Evolutionary conservation across 1,284 basidiomycete genomes (phyloP).

Genomic region (Blastosporella zonata): DNA sequence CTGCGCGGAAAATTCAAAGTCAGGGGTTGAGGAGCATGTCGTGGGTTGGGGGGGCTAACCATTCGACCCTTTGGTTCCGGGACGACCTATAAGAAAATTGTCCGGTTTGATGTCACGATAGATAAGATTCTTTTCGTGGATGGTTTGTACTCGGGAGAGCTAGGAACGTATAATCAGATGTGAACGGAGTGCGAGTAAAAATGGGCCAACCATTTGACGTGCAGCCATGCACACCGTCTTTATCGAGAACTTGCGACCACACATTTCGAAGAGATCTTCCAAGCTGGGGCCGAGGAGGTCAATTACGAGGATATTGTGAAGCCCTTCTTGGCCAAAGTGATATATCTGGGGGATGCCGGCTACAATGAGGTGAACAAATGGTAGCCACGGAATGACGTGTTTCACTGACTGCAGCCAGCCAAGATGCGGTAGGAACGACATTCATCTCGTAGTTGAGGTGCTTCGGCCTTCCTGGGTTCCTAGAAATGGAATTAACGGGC

Average conservation of each 20-base stretch:
- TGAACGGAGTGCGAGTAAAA: neutral
- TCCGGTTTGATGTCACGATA: slow-evolving; percentile 98
- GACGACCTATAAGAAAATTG: slow-evolving; percentile 93
- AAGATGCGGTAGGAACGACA: slow-evolving; percentile 97
- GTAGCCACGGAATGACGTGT: slow-evolving; percentile 10
- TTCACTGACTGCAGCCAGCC: slow-evolving; percentile 80
- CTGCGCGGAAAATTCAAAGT: slow-evolving; percentile 21
- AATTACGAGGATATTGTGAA: slow-evolving; percentile 96
- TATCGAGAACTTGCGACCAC: slow-evolving; percentile 88
- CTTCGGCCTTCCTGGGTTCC: slow-evolving; percentile 96
- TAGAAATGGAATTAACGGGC: slow-evolving; percentile 30
- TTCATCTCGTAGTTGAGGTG: slow-evolving; percentile 94
- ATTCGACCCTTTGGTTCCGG: slow-evolving; percentile 84
- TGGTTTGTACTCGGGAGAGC: slow-evolving; percentile 89
- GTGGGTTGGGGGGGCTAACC: slow-evolving; percentile 36
- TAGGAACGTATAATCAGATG: slow-evolving; percentile 29
- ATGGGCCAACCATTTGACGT: slow-evolving; percentile 82
- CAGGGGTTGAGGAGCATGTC: slow-evolving; percentile 6
- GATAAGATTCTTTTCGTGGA: slow-evolving; percentile 96
- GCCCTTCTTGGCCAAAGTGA: slow-evolving; percentile 96
- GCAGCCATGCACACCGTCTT: slow-evolving; percentile 98
- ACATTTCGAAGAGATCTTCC: slow-evolving; percentile 97
- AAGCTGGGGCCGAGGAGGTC: slow-evolving; percentile 91
- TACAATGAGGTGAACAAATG: slow-evolving; percentile 30
- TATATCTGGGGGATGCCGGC: slow-evolving; percentile 94